Percentiles rank a stretch among this genome's conserved stretches.
Evolutionary conservation across 768 basidiomycete species (phyloP).

Genomic region (Strobilomyces echinocephalus): DNA sequence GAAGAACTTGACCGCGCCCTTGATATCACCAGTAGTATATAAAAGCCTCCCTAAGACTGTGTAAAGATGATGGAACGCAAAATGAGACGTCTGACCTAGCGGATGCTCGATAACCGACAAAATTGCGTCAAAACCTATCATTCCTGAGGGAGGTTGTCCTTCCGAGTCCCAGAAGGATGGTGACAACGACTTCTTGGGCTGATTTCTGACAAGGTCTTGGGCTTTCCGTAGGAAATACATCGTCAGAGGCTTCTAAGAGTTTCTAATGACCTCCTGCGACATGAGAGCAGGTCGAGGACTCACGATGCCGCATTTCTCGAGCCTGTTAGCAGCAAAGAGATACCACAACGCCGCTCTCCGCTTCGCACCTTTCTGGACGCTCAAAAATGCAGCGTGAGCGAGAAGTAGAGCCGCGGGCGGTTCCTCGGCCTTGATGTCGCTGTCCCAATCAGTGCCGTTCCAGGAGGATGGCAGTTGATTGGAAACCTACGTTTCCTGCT

Average conservation of each 20-base stretch:
- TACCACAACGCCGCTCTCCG: slow-evolving; percentile 79
- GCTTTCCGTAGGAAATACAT: slow-evolving; percentile 76
- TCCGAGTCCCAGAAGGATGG: slow-evolving; percentile 81
- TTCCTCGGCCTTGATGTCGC: slow-evolving; percentile 66
- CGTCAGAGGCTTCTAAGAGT: slow-evolving; percentile 71
- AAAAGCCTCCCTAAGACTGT: slow-evolving; percentile 65
- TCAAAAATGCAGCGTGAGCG: slow-evolving; percentile 74
- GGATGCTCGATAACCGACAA: slow-evolving; percentile 75
- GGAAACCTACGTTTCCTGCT: slow-evolving; percentile 63
- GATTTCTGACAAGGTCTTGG: slow-evolving; percentile 53
- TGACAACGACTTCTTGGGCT: slow-evolving; percentile 56
- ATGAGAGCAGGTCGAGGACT: slow-evolving; percentile 29
- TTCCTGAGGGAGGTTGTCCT: slow-evolving; percentile 37
- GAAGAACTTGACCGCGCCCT: slow-evolving; percentile 74
- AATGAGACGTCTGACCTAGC: slow-evolving; percentile 44
- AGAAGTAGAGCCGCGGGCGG: slow-evolving; percentile 73
- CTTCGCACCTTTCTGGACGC: slow-evolving; percentile 48
- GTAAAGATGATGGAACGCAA: slow-evolving; percentile 6
- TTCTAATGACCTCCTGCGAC: neutral
- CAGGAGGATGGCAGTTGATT: neutral
- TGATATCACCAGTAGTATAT: slow-evolving; percentile 85
- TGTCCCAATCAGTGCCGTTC: slow-evolving; percentile 26
- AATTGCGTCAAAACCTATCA: slow-evolving; percentile 55
- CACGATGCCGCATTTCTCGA: slow-evolving; percentile 84
- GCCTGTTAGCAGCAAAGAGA: slow-evolving; percentile 63